Conservation (phyloP, 768 basidiomycete genomes). For the Hygrophorus pudorinus region DNA sequence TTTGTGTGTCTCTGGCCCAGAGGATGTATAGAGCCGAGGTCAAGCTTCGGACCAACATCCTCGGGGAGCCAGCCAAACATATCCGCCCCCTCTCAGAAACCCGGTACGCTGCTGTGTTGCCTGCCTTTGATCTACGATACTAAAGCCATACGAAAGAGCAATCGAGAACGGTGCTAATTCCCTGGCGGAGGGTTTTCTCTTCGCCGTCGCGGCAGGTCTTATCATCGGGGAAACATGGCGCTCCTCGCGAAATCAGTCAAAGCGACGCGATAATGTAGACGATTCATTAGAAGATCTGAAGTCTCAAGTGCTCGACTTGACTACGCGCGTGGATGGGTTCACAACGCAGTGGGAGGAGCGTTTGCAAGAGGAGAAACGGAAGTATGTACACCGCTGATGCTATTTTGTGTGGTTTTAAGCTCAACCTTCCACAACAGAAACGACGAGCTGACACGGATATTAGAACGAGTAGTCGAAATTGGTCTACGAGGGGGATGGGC, state of each 20-base stretch:
- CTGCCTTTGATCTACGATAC: neutral
- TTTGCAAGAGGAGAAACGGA: conserved; percentile 30
- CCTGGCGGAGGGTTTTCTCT: conserved; percentile 79
- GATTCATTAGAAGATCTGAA: conserved; percentile 57
- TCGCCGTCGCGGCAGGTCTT: conserved; percentile 60
- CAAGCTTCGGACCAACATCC: conserved; percentile 60
- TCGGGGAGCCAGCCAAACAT: conserved; percentile 65
- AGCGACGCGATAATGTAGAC: conserved; percentile 62
- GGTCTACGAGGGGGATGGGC: conserved; percentile 55
- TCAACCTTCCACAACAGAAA: conserved; percentile 29
- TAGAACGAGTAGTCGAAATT: conserved; percentile 61
- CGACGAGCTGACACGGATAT: conserved; percentile 54
- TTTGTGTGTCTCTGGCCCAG: conserved; percentile 72
- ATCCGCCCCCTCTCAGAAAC: conserved; percentile 72
- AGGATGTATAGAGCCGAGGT: conserved; percentile 67
- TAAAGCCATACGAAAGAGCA: conserved; percentile 35
- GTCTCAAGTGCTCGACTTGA: conserved; percentile 34
- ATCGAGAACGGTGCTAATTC: conserved; percentile 82
- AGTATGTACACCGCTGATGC: conserved; percentile 24
- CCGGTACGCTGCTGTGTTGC: conserved; percentile 31
- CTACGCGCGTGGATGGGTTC: conserved; percentile 31
- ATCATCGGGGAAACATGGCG: conserved; percentile 77
- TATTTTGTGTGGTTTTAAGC: neutral
- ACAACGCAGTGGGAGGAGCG: conserved; percentile 32
- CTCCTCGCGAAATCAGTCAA: conserved; percentile 55